Percentiles rank a stretch among this genome's conserved stretches.
These are phyloP conservation scores for Blastomyces silverae DNA, from an alignment of 2,329 filamentous ascomycete species.

Conservation along the genomic window DNA sequence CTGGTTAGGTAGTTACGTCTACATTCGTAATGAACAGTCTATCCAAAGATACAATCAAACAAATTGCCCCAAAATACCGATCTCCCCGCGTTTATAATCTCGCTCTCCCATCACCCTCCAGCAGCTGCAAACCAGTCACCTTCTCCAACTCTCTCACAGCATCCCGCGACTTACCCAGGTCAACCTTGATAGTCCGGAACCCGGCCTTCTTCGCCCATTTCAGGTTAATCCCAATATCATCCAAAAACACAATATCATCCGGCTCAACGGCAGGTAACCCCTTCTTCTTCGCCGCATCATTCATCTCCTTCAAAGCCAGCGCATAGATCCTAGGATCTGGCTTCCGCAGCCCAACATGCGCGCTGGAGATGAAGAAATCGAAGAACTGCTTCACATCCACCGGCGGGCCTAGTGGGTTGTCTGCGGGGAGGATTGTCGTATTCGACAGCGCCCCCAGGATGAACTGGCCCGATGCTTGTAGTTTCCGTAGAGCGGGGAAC, in stretches of 20 bases:
- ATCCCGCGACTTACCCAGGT: constrained; percentile 67
- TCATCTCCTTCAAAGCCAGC: constrained; percentile 60
- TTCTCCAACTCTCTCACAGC: constrained; percentile 76
- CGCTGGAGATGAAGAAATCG: constrained; percentile 80
- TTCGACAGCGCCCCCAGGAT: constrained; percentile 81
- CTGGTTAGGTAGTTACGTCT: background rate
- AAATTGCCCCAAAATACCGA: background rate
- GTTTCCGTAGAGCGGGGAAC: constrained; percentile 67
- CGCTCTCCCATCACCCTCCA: constrained; percentile 35
- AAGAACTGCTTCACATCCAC: constrained; percentile 62
- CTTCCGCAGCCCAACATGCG: constrained; percentile 81
- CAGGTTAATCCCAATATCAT: constrained; percentile 91
- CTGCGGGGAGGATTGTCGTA: constrained; percentile 73
- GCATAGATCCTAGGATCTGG: constrained; percentile 77
- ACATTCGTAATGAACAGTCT: background rate
- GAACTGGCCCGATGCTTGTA: constrained; percentile 59
- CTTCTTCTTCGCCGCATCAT: constrained; percentile 55
- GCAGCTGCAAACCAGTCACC: constrained; percentile 57
- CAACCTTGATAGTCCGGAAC: constrained; percentile 77
- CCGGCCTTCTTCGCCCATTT: constrained; percentile 69
- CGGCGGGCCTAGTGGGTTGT: constrained; percentile 25
- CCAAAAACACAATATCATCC: constrained; percentile 73
- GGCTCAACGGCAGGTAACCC: constrained; percentile 52
- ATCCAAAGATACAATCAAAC: background rate
- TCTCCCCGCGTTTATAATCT: constrained; percentile 26